Evolutionary conservation across 2,329 filamentous ascomycete species (phyloP).

Genomic region (Claviceps sp.): DNA sequence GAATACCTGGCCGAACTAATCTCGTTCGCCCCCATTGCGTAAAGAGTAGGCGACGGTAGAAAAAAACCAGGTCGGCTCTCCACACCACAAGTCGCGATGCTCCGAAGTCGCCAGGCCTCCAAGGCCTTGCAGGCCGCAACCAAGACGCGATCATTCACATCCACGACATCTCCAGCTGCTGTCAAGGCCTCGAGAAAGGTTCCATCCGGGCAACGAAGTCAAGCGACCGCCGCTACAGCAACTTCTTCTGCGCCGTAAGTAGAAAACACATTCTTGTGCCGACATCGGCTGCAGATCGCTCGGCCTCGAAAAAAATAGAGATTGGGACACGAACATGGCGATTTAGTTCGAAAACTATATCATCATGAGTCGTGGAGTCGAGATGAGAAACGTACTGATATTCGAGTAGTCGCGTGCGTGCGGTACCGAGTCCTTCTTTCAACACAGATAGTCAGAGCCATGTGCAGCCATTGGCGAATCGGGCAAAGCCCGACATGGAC

Average conservation of each 20-base stretch:
- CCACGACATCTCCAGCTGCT: constrained; percentile 23
- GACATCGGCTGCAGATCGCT: constrained; percentile 6
- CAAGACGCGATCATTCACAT: constrained; percentile 27
- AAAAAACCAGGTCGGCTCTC: not conserved
- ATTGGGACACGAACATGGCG: not conserved
- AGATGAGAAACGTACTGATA: not conserved
- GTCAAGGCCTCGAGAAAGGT: constrained; percentile 26
- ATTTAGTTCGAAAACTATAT: not conserved
- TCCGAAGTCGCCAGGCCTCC: constrained; percentile 33
- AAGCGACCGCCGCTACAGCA: constrained; percentile 34
- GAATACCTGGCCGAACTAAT: too few species aligned
- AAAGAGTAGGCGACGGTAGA: not conserved
- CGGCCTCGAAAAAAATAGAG: not conserved
- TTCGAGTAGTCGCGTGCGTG: constrained; percentile 29
- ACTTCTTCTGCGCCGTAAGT: constrained; percentile 39
- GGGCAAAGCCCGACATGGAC: constrained; percentile 52
- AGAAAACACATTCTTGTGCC: not conserved
- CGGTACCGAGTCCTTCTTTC: constrained; percentile 50
- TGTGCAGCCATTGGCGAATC: constrained; percentile 56
- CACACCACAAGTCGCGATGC: constrained; percentile 25
- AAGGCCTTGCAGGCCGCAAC: constrained; percentile 32
- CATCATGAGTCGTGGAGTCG: too few species aligned
- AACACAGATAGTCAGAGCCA: constrained; percentile 40
- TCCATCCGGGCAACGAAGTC: constrained; percentile 29
- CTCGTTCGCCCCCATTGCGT: too few species aligned